phyloP scores from a whole-genome alignment of 192 early-diverging fungal species.

The Paraglomus occultum region DNA sequence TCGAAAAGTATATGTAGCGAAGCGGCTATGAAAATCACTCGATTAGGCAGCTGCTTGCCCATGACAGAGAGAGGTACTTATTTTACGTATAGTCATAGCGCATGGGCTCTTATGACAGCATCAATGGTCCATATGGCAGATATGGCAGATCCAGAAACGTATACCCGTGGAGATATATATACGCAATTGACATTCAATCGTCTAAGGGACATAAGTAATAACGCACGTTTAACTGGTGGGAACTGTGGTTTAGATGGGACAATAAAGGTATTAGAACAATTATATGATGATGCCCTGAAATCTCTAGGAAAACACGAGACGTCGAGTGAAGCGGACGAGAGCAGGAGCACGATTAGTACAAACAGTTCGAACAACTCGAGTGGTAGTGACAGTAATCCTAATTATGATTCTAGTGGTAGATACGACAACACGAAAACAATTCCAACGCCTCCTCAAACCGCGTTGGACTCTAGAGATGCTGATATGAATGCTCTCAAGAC shows the following conservation, averaged over 20 bases:
- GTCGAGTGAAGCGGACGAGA: slow-evolving; percentile 30
- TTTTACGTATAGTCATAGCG: background rate
- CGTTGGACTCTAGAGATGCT: too few relatives aligned
- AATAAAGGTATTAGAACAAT: slow-evolving; percentile 33
- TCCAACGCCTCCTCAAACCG: background rate
- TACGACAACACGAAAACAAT: slow-evolving; percentile 19
- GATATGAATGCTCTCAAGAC: too few relatives aligned
- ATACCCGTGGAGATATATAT: background rate
- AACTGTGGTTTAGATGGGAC: slow-evolving; percentile 31
- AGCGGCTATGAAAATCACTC: slow-evolving; percentile 37
- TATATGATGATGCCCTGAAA: slow-evolving; percentile 29
- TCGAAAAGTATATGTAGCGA: slow-evolving; percentile 40
- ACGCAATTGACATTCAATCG: background rate
- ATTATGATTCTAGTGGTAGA: slow-evolving; percentile 31
- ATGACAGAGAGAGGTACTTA: slow-evolving; percentile 33
- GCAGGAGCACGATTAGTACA: slow-evolving; percentile 25
- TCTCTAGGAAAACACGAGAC: slow-evolving; percentile 22
- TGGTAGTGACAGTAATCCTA: slow-evolving; percentile 31
- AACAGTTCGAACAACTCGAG: slow-evolving; percentile 31
- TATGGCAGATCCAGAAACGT: slow-evolving; percentile 8
- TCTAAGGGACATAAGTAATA: background rate
- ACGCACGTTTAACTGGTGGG: background rate
- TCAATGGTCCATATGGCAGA: slow-evolving; percentile 38
- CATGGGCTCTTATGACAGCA: slow-evolving; percentile 38
- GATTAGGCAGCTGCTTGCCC: slow-evolving; percentile 35